Conservation (phyloP, 345 rosid species). For the Camelina laxa region DNA sequence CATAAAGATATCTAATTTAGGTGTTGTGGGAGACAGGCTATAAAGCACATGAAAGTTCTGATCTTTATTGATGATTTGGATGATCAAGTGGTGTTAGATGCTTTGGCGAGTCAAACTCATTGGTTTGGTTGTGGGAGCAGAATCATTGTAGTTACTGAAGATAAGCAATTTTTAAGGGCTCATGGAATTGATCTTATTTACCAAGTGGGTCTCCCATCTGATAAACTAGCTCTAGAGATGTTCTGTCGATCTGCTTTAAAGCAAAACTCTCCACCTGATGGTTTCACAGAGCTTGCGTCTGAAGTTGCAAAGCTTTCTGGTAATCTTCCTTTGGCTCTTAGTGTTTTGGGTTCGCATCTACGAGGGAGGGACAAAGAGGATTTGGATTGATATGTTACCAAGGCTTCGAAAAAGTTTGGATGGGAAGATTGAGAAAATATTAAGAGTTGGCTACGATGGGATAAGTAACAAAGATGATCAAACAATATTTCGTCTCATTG, state of each 20-base stretch:
- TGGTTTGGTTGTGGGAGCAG: background rate
- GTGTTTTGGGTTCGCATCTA: conserved; percentile 36
- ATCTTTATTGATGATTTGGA: background rate
- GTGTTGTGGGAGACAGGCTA: background rate
- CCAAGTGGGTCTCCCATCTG: conserved; percentile 8
- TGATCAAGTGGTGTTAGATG: background rate
- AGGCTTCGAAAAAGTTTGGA: conserved; percentile 12
- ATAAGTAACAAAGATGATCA: background rate
- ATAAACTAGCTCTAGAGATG: conserved; percentile 29
- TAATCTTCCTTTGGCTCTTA: conserved; percentile 48
- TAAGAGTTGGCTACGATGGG: background rate
- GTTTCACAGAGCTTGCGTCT: conserved; percentile 12
- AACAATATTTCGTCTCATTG: background rate
- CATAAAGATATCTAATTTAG: background rate
- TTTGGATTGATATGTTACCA: conserved; percentile 38
- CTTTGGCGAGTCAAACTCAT: background rate
- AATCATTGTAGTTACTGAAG: background rate
- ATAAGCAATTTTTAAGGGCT: background rate
- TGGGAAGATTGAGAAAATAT: background rate
- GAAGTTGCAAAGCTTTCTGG: conserved; percentile 7
- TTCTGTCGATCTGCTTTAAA: conserved; percentile 35
- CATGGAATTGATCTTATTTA: background rate
- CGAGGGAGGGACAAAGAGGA: background rate
- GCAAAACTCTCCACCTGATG: conserved; percentile 6
- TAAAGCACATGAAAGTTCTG: background rate